These are phyloP conservation scores for Ophiostoma triangulosporum DNA, from an alignment of 2,329 filamentous ascomycete species.

Conservation along the genomic window DNA sequence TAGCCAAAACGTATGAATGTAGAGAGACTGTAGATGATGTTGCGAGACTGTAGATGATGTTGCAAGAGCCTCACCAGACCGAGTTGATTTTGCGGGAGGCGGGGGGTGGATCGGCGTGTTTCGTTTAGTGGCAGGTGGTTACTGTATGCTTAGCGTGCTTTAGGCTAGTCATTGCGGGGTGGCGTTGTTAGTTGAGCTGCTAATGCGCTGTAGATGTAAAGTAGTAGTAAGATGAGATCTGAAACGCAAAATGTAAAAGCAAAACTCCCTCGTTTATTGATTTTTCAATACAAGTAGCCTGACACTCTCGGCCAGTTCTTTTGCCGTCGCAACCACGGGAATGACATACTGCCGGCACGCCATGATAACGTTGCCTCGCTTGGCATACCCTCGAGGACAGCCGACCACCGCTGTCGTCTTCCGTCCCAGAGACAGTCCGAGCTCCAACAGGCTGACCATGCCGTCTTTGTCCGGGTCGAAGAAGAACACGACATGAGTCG, in stretches of 20 bases:
- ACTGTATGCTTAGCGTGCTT: no score
- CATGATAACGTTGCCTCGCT: constrained; percentile 47
- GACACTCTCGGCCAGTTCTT: constrained; percentile 21
- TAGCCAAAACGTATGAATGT: not conserved
- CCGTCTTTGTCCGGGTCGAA: constrained; percentile 39
- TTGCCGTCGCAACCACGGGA: constrained; percentile 28
- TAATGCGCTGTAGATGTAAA: no score
- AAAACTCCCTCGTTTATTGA: no score
- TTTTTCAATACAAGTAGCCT: not conserved
- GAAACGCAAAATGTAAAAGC: no score
- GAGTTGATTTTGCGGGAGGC: not conserved
- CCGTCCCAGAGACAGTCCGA: constrained; percentile 35
- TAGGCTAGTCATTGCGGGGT: not conserved
- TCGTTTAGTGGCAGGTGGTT: not conserved
- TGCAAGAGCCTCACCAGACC: not conserved
- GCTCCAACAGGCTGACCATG: constrained; percentile 45
- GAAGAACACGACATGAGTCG: constrained; percentile 42
- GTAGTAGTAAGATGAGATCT: no score
- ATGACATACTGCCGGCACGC: constrained; percentile 37
- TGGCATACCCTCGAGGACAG: constrained; percentile 37
- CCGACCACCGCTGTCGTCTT: constrained; percentile 32
- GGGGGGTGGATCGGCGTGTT: not conserved
- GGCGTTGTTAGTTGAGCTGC: not conserved
- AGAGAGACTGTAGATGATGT: not conserved
- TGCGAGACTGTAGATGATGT: not conserved